phyloP scores from a whole-genome alignment of 2,329 filamentous ascomycete species.

The Rasamsonia emersonii region DNA sequence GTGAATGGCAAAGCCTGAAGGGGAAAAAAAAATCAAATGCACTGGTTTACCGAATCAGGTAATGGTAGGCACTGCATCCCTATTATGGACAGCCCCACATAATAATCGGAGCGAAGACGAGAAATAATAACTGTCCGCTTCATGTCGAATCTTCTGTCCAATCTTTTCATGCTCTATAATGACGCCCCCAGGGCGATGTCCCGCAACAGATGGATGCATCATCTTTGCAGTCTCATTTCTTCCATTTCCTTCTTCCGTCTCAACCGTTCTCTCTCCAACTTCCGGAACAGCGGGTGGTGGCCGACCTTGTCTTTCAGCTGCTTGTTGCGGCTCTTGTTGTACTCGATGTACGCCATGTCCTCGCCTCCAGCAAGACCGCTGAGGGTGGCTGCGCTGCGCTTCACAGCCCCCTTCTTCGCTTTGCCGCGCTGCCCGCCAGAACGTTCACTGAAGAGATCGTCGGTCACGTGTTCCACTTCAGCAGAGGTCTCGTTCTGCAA shows the following conservation, averaged over 20 bases:
- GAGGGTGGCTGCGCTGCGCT: conserved; percentile 75
- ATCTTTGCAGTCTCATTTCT: too few species aligned
- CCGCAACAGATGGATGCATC: too few species aligned
- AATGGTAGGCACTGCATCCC: too few species aligned
- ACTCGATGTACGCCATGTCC: conserved; percentile 93
- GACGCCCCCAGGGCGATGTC: too few species aligned
- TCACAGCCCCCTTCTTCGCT: conserved; percentile 52
- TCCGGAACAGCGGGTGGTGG: conserved; percentile 58
- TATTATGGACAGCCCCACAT: too few species aligned
- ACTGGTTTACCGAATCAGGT: too few species aligned
- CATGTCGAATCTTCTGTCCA: too few species aligned
- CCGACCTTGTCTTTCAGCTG: conserved; percentile 53
- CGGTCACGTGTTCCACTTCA: conserved; percentile 61
- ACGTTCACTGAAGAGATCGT: conserved; percentile 57
- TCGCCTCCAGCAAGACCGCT: conserved; percentile 83
- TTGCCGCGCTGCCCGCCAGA: conserved; percentile 33
- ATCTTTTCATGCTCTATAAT: too few species aligned
- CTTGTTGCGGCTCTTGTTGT: conserved; percentile 65
- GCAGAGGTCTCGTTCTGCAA: conserved; percentile 72
- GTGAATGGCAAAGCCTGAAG: too few species aligned
- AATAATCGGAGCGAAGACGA: too few species aligned
- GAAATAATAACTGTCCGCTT: too few species aligned
- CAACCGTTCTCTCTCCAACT: conserved; percentile 54
- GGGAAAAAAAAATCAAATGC: too few species aligned
- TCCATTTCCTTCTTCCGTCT: conserved; percentile 44